Evolutionary conservation across 345 rosid genomes (phyloP).

Genomic region (Pistacia atlantica): DNA sequence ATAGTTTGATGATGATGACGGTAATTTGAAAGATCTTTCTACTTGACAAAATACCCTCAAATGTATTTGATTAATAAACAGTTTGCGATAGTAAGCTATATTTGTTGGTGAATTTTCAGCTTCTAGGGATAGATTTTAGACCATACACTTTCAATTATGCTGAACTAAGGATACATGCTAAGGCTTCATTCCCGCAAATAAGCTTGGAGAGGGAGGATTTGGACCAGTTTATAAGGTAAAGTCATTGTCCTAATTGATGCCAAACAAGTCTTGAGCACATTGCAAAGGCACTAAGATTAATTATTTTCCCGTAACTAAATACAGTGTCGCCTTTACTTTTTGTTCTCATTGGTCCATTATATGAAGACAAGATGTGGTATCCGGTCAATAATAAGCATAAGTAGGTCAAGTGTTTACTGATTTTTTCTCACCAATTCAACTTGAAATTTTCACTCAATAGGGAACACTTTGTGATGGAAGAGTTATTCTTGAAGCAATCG

Average conservation of each 20-base stretch:
- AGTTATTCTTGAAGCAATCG: conserved; percentile 7
- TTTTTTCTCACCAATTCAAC: not conserved
- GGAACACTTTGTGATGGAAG: conserved; percentile 18
- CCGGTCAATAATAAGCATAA: no score
- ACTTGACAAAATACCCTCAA: no score
- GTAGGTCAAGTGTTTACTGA: no score
- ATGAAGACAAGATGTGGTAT: no score
- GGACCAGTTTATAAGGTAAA: conserved; percentile 75
- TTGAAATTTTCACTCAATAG: not conserved
- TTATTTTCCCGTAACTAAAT: not conserved
- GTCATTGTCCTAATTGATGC: conserved; percentile 22
- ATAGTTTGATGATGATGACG: conserved; percentile 56
- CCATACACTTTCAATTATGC: conserved; percentile 19
- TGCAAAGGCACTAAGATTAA: no score
- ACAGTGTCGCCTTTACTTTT: not conserved
- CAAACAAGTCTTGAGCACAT: not conserved
- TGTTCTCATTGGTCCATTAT: not conserved
- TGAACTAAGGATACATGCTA: conserved; percentile 7
- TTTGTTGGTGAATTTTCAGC: conserved; percentile 16
- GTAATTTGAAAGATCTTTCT: no score
- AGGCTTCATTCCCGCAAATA: conserved; percentile 31
- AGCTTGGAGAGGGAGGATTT: conserved; percentile 88
- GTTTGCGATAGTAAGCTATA: not conserved
- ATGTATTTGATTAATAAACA: no score
- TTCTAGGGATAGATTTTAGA: conserved; percentile 15